These are phyloP conservation scores for Nicotiana tomentosiformis DNA, from an alignment of 257 asterid genomes.

Conservation along the genomic window DNA sequence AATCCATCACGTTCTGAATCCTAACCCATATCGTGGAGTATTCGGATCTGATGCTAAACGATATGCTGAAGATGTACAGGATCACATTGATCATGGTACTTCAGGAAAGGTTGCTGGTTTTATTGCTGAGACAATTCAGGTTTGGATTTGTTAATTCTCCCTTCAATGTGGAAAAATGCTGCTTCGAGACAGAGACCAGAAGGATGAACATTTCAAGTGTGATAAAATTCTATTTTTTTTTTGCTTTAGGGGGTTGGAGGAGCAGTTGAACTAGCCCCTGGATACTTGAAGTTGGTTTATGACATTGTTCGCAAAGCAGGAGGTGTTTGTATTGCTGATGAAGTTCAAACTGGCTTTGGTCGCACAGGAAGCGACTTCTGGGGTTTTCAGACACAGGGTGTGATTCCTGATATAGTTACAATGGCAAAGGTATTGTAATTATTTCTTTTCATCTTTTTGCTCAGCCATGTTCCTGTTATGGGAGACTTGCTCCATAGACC, in stretches of 20 bases:
- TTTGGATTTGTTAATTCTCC: slow-evolving; percentile 13
- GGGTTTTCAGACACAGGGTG: slow-evolving; percentile 97
- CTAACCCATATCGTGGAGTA: slow-evolving; percentile 87
- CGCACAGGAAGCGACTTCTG: slow-evolving; percentile 93
- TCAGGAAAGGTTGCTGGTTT: slow-evolving; percentile 92
- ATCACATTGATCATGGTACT: slow-evolving; percentile 91
- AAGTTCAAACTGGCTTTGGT: slow-evolving; percentile 97
- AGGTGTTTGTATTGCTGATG: slow-evolving; percentile 97
- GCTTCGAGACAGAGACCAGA: not conserved
- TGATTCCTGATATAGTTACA: slow-evolving; percentile 90
- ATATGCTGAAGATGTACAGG: slow-evolving; percentile 87
- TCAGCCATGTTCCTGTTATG: not conserved
- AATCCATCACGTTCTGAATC: slow-evolving; percentile 87
- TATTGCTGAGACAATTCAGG: slow-evolving; percentile 98
- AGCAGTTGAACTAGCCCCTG: slow-evolving; percentile 93
- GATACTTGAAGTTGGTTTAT: slow-evolving; percentile 80
- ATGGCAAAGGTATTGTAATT: slow-evolving; percentile 79
- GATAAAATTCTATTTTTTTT: slow-evolving; percentile 6
- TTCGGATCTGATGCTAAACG: slow-evolving; percentile 74
- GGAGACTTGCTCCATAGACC: not conserved
- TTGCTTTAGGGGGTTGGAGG: slow-evolving; percentile 91
- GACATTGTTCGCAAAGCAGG: slow-evolving; percentile 84
- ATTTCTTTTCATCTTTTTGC: not conserved
- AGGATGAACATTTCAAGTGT: not conserved
- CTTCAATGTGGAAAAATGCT: not conserved